Evolutionary conservation across 2,329 filamentous ascomycete species (phyloP).

Genomic region (Fusarium agapanthi): DNA sequence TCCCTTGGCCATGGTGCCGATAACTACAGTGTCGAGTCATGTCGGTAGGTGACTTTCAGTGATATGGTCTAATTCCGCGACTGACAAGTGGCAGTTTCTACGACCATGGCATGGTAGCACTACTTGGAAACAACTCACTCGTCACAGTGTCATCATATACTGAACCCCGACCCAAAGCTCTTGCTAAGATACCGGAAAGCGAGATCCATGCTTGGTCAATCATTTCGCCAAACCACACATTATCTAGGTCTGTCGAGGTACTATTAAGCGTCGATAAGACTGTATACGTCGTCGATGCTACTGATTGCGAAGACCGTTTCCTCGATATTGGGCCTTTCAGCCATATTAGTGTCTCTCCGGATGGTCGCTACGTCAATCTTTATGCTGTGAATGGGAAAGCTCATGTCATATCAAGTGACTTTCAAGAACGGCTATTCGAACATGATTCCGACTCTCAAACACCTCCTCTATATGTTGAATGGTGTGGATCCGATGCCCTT

Average conservation of each 20-base stretch:
- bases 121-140: conserved; percentile 87
- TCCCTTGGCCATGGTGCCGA: conserved; percentile 90
- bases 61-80: neutral
- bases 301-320: conserved; percentile 89
- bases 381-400: conserved; percentile 87
- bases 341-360: conserved; percentile 89
- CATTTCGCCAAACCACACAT: conserved; percentile 85
- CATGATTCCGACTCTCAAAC: conserved; percentile 89
- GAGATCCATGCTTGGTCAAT: conserved; percentile 88
- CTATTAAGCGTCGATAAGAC: conserved; percentile 86
- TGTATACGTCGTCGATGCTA: conserved; percentile 85
- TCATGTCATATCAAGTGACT: conserved; percentile 95
- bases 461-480: conserved; percentile 86
- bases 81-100: conserved; percentile 69
- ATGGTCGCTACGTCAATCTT: conserved; percentile 86
- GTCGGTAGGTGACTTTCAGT: conserved; percentile 58
- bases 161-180: conserved; percentile 85
- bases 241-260: conserved; percentile 93
- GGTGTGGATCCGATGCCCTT: conserved; percentile 96
- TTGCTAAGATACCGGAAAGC: conserved; percentile 80
- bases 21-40: conserved; percentile 86
- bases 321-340: conserved; percentile 92
- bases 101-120: conserved; percentile 87
- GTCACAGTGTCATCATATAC: conserved; percentile 89
- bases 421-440: conserved; percentile 90